Evolutionary conservation across 164 flowering plant species (phyloP), one percentile per base, ranked within the genome.

Genomic region (Buxus sempervirens): DNA sequence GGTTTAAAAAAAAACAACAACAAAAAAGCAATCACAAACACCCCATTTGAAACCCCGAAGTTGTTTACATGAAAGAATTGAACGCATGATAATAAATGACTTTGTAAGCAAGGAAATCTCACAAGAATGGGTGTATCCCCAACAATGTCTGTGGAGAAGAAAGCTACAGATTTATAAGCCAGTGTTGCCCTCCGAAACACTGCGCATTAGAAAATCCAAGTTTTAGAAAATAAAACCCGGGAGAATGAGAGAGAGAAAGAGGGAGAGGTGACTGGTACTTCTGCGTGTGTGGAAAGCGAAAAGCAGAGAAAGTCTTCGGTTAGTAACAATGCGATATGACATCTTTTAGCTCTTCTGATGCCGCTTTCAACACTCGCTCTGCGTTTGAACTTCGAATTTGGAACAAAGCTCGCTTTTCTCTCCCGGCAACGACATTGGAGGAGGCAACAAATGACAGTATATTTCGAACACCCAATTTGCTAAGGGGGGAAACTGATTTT

Each of bases 101-200:
- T 41, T 9, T 58, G 27, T 62, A 38, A 36, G 64, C 58, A 57
- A 60, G 64, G 62, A 38, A 45, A 54, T 58, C 82, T 77, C 63
- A 88, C 94, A 8, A 90, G 90, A 72, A 90, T 64, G 4, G 94
- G 94, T 4, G 75, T 54, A 9, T 87, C 86, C 19, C 89, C 89
- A 41, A 84, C 82, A 72, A 88, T 74, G 75, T 70, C 72, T 0
- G 92, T 83, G 4, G 90, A 87, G 77, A 77, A 88, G 66, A 69
- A 81, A 9, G 84, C 82, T 63, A 69, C 60, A 62, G 65, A 55
- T 65, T 72, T n/a, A 19, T 20, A 58, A 54, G 54, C 24, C 1
- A 25, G 57, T 38, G 48, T 68, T 25, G 13, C 58, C 8, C 45
- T 58, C 4, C 54, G 56, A 45, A 32, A 28, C 4, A 57, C 58